Evolutionary conservation across 306 rosid species (phyloP), one percentile per base, ranked within the genome.

Genomic region (Sechiopsis laciniata): DNA sequence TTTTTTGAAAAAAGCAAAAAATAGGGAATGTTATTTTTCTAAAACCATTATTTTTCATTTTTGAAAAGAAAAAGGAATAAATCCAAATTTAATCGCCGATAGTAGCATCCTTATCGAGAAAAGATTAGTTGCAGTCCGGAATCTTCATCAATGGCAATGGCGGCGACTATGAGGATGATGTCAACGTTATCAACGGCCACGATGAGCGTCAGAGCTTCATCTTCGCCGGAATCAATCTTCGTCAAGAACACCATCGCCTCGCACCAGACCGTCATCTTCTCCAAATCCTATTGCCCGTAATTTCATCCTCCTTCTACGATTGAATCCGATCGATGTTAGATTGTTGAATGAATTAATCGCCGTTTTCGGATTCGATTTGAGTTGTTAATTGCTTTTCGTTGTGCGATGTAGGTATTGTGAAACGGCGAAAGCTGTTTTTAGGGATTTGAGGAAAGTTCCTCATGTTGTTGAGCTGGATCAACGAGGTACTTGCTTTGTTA

Each of bases 261-360:
- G 54, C 87, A 90, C 88, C 81, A 84, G 46, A 84, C 89, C 79
- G 97, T 84, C 81, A 89, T 94, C 78, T 94, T 94, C 76, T 94
- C 98, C 78, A 94, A 94, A 77, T 86, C 97, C 74, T 94, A 94
- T 75, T 94, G 98, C 90, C 96, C 92, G 98, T 94, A 73, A 11
- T 26, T 82, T 82, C 73, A 32, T 51, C 32, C 19, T 17, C 74
- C 20, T 46, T 3, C 3, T 1, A 16, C 11, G n/a, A 35, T 1
- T 35, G 24, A 63, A 63, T 50, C 26, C 20, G 48, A 64, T 64
- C 22, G 15, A 64, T 26, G 29, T 26, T 26, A 51, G 26, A 19
- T 64, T 37, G 9, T 45, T 17, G 16, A 11, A 66, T 64, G 55
- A 20, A 66, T 66, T 6, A 11, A 45, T 15, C 17, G 5, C 3